phyloP scores from a whole-genome alignment of 768 basidiomycete genomes.

The Leccinum variicolor region DNA sequence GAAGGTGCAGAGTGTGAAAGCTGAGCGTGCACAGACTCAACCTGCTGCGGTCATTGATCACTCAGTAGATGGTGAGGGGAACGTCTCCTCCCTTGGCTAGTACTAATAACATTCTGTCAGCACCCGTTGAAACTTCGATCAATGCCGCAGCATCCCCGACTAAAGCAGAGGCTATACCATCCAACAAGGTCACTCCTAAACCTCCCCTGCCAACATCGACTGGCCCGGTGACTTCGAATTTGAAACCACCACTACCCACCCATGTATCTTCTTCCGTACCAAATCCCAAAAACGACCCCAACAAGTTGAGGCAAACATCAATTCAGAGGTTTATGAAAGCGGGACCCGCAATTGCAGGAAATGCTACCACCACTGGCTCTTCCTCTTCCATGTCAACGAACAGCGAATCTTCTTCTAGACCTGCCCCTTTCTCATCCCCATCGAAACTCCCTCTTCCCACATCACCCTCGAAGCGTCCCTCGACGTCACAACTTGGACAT shows the following conservation, averaged over 20 bases:
- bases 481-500: conserved; percentile 5
- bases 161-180: neutral
- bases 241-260: neutral
- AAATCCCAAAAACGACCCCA: conserved; percentile 9
- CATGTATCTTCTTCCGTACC: conserved; percentile 9
- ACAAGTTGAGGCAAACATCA: conserved; percentile 20
- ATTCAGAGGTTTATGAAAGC: conserved; percentile 19
- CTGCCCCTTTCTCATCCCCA: conserved; percentile 14
- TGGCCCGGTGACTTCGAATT: neutral
- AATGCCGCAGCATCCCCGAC: neutral
- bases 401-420: conserved; percentile 9
- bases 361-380: neutral
- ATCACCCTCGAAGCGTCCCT: conserved; percentile 17
- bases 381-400: conserved; percentile 5
- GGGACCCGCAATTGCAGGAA: neutral
- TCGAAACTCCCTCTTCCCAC: conserved; percentile 28
- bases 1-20: conserved; percentile 16
- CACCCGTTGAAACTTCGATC: neutral
- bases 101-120: conserved; percentile 6
- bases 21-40: neutral
- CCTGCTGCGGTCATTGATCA: neutral
- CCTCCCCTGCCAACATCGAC: conserved; percentile 9
- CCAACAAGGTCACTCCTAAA: conserved; percentile 2
- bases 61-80: conserved; percentile 1
- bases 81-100: neutral